Conservation (phyloP, 805 yeast species). For the Candida qinlingensis region DNA sequence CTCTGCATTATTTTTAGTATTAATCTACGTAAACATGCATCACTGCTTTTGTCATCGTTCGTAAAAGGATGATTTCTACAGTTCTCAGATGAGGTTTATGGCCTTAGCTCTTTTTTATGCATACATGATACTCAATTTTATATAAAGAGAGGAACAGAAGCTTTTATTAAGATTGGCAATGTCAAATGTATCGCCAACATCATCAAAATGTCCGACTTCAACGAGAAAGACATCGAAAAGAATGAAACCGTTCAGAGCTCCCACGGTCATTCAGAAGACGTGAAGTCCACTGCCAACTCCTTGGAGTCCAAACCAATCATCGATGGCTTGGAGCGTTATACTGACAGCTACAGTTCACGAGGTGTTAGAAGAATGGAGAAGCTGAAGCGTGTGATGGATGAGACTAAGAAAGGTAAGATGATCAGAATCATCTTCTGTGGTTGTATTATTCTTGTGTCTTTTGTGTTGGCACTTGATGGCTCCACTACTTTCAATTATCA, state of each 20-base stretch:
- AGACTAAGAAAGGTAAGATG: conserved; percentile 11
- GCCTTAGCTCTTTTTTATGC: no score
- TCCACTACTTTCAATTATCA: conserved; percentile 29
- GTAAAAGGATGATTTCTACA: no score
- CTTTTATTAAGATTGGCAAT: no score
- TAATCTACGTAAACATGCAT: no score
- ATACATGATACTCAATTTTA: no score
- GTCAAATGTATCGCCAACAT: no score
- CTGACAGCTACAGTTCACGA: conserved; percentile 15
- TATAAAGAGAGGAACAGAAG: neutral
- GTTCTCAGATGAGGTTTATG: no score
- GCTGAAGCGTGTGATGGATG: conserved; percentile 19
- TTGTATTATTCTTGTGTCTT: conserved; percentile 6
- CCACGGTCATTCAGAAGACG: neutral
- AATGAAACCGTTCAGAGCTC: neutral
- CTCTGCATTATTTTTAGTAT: no score
- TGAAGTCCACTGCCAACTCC: neutral
- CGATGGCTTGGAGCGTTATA: neutral
- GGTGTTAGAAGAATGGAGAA: conserved; percentile 21
- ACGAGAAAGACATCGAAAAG: neutral
- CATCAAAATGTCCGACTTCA: no score
- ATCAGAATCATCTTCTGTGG: conserved; percentile 14
- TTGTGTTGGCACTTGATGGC: conserved; percentile 25
- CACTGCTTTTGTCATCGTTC: no score
- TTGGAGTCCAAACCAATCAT: neutral